Percentiles rank a stretch among this genome's conserved stretches.
These are phyloP conservation scores for Yarrowia porcina DNA, from an alignment of 805 yeast genomes.

Conservation along the genomic window DNA sequence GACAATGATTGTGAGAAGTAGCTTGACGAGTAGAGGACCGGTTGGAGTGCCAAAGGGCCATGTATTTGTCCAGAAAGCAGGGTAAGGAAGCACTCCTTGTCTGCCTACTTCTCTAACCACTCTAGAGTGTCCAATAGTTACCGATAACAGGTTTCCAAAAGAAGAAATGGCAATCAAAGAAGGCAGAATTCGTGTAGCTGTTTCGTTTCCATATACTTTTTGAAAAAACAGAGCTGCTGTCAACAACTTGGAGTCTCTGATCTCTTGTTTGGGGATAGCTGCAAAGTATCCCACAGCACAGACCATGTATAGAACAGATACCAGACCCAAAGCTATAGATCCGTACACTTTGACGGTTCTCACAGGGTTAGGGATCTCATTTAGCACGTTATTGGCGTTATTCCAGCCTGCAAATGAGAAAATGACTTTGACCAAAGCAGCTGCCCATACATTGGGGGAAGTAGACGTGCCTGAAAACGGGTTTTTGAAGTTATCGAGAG, in stretches of 20 bases:
- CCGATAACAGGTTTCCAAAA: slow-evolving; percentile 3
- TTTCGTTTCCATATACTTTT: slow-evolving; percentile 1
- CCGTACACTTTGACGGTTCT: slow-evolving; percentile 1
- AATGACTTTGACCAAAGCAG: slow-evolving; percentile 1
- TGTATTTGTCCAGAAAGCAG: slow-evolving; percentile 17
- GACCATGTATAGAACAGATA: neutral
- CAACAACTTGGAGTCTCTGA: slow-evolving; percentile 5
- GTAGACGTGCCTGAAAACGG: neutral
- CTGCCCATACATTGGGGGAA: neutral
- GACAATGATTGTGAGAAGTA: slow-evolving; percentile 37
- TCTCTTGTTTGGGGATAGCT: neutral
- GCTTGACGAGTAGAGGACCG: slow-evolving; percentile 95
- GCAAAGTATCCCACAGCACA: slow-evolving; percentile 3
- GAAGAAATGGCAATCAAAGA: slow-evolving; percentile 1
- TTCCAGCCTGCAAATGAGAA: slow-evolving; percentile 18
- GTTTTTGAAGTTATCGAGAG: slow-evolving; percentile 3
- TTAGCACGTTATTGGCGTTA: slow-evolving; percentile 6
- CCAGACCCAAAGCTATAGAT: neutral
- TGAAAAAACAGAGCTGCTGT: slow-evolving; percentile 1
- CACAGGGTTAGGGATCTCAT: slow-evolving; percentile 6
- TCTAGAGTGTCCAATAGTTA: slow-evolving; percentile 7
- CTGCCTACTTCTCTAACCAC: slow-evolving; percentile 12
- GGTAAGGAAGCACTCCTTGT: slow-evolving; percentile 10
- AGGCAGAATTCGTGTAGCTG: neutral
- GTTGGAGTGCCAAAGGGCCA: slow-evolving; percentile 90